phyloP scores from a whole-genome alignment of 2,329 filamentous ascomycete species.

The Fusarium sororula region DNA sequence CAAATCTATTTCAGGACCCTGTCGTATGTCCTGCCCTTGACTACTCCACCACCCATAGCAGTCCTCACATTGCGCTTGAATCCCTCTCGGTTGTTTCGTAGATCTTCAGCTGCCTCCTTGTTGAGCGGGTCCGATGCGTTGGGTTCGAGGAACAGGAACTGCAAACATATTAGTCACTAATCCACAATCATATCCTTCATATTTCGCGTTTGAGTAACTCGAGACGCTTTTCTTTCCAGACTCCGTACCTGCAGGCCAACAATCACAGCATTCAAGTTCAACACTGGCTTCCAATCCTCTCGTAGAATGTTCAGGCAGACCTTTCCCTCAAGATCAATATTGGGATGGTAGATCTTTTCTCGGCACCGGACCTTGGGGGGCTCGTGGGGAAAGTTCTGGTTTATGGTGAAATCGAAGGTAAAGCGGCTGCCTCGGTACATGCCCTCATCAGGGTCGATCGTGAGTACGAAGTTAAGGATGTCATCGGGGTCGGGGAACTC shows the following conservation, averaged over 20 bases:
- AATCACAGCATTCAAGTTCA: conserved; percentile 96
- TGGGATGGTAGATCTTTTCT: conserved; percentile 99
- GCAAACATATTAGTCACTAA: conserved; percentile 36
- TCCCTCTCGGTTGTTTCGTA: conserved; percentile 83
- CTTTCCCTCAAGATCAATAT: conserved; percentile 97
- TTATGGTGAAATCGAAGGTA: conserved; percentile 90
- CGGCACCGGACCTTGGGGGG: conserved; percentile 96
- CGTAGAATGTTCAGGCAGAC: conserved; percentile 97
- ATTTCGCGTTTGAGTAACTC: not conserved
- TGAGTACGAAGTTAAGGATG: conserved; percentile 84
- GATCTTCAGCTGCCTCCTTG: conserved; percentile 95
- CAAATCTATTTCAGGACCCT: conserved; percentile 72
- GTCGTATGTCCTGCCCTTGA: conserved; percentile 80
- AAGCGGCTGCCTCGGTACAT: conserved; percentile 90
- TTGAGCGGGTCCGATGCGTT: conserved; percentile 98
- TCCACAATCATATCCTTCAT: not conserved
- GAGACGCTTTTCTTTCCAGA: not conserved
- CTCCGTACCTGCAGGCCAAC: conserved; percentile 81
- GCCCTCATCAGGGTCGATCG: conserved; percentile 85
- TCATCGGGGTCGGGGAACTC: conserved; percentile 85
- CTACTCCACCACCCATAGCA: conserved; percentile 81
- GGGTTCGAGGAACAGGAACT: conserved; percentile 98
- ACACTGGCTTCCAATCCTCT: conserved; percentile 98
- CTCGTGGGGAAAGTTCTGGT: conserved; percentile 95
- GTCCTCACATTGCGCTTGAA: conserved; percentile 92